Percentiles rank a stretch among this genome's conserved stretches.
Conservation (phyloP, 129 eudicot species). For the Pulicaria dysenterica region DNA sequence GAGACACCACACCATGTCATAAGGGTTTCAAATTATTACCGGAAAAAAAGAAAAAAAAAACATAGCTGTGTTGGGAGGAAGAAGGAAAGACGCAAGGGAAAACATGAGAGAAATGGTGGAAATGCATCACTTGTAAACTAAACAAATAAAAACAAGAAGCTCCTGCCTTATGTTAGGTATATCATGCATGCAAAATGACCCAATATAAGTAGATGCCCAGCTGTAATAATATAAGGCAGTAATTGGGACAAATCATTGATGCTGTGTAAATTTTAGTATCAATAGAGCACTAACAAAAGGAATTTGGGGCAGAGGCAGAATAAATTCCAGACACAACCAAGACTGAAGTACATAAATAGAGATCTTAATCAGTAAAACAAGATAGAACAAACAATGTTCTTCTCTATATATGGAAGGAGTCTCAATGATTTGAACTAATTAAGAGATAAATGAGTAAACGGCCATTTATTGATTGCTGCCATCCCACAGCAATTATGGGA, state of each 20-base stretch:
- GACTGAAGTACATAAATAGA: not conserved
- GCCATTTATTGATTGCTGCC: constrained; percentile 5
- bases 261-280: not conserved
- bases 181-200: too few species aligned
- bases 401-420: not conserved
- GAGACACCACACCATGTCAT: not conserved
- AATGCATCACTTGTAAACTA: not conserved
- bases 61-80: not conserved
- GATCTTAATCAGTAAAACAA: not conserved
- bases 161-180: too few species aligned
- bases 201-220: too few species aligned
- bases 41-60: not conserved
- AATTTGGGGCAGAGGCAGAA: not conserved
- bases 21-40: not conserved
- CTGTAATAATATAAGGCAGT: too few species aligned
- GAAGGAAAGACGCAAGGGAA: not conserved
- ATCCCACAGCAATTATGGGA: not conserved
- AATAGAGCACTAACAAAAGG: not conserved
- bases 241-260: too few species aligned
- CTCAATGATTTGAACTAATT: not conserved
- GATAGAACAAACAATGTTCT: not conserved
- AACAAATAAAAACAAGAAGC: too few species aligned
- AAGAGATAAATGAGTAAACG: too few species aligned
- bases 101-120: not conserved
- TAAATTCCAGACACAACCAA: not conserved